These are phyloP conservation scores for Podospora australis DNA, from an alignment of 495 filamentous ascomycete species.

Conservation along the genomic window DNA sequence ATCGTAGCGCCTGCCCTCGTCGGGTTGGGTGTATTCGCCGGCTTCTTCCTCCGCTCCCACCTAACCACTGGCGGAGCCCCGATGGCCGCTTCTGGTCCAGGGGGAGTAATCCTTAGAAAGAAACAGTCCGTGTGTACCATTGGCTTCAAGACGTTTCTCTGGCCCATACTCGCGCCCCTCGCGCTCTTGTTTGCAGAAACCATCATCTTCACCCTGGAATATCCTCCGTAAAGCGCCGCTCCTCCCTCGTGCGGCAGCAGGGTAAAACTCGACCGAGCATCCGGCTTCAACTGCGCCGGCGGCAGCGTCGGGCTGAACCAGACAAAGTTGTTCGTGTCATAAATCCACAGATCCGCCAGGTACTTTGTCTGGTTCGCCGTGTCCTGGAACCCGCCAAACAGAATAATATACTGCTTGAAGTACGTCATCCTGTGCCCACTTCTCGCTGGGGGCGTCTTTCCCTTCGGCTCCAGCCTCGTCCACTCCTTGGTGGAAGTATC, in stretches of 20 bases:
- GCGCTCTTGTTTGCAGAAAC: constrained; percentile 44
- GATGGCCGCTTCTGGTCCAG: constrained; percentile 53
- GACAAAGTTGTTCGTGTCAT: constrained; percentile 57
- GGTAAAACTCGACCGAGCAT: constrained; percentile 83
- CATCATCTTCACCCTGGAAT: constrained; percentile 77
- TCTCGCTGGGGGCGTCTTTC: constrained; percentile 79
- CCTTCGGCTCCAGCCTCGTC: constrained; percentile 81
- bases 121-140: constrained; percentile 91
- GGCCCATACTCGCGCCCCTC: not conserved
- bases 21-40: constrained; percentile 81
- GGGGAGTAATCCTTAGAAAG: constrained; percentile 76
- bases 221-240: constrained; percentile 85
- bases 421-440: constrained; percentile 94
- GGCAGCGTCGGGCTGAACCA: constrained; percentile 72
- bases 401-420: constrained; percentile 58
- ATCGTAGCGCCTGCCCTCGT: constrained; percentile 82
- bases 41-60: constrained; percentile 91
- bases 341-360: constrained; percentile 61
- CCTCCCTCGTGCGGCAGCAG: constrained; percentile 84
- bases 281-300: constrained; percentile 73
- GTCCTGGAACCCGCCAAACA: constrained; percentile 73
- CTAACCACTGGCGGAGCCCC: constrained; percentile 61
- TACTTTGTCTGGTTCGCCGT: constrained; percentile 91
- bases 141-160: constrained; percentile 66
- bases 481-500: constrained; percentile 79